phyloP scores from a whole-genome alignment of 2,329 filamentous ascomycete species.

The Septoria linicola region DNA sequence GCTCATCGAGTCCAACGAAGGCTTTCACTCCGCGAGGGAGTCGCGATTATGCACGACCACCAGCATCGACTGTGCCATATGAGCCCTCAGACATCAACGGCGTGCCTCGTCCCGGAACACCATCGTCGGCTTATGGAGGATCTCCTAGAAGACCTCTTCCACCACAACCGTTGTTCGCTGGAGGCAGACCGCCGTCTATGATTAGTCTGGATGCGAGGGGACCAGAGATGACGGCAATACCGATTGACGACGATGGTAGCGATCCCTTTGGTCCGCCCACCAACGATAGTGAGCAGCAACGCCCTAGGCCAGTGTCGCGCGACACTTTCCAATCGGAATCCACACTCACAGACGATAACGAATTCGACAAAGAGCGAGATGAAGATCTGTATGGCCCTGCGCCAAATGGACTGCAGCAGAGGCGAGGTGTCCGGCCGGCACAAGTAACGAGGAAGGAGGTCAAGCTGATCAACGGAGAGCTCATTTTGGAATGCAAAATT shows the following conservation, averaged over 20 bases:
- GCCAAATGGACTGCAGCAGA: conserved; percentile 80
- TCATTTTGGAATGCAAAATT: conserved; percentile 98
- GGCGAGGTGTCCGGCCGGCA: conserved; percentile 79
- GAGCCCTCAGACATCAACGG: conserved; percentile 89
- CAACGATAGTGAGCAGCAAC: conserved; percentile 53
- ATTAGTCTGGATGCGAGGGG: conserved; percentile 39
- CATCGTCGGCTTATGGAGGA: conserved; percentile 82
- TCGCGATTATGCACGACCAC: conserved; percentile 68
- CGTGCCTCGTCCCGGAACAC: conserved; percentile 83
- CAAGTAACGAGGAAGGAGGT: conserved; percentile 94
- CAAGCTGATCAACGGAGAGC: conserved; percentile 92
- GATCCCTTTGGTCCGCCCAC: conserved; percentile 66
- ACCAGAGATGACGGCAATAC: conserved; percentile 67
- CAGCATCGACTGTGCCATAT: conserved; percentile 69
- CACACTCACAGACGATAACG: conserved; percentile 61
- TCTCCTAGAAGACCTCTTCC: conserved; percentile 85
- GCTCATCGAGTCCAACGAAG: conserved; percentile 54
- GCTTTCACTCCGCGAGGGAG: conserved; percentile 43
- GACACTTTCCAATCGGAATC: conserved; percentile 62
- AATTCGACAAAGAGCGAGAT: conserved; percentile 59
- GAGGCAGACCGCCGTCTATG: conserved; percentile 48
- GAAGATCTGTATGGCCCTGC: conserved; percentile 72
- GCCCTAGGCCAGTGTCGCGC: conserved; percentile 61
- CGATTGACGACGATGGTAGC: conserved; percentile 56
- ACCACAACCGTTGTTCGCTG: conserved; percentile 79